Percentiles rank a stretch among this genome's conserved stretches.
phyloP scores from a whole-genome alignment of 164 flowering plant species.

The Vitis rupestris region DNA sequence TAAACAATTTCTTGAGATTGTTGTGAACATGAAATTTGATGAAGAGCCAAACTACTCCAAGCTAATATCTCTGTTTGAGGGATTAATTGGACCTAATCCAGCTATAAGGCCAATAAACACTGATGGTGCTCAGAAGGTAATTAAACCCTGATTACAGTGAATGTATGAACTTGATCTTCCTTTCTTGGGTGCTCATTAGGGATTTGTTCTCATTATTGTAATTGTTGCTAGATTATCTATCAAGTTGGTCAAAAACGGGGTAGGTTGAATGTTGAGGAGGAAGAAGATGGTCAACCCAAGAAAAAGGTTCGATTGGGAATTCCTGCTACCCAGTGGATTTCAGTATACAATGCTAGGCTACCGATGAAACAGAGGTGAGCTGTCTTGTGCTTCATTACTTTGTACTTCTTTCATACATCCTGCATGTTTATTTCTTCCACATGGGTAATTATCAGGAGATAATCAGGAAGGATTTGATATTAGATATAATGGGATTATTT shows the following conservation, averaged over 20 bases:
- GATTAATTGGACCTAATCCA: constrained; percentile 73
- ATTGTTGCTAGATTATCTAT: constrained; percentile 43
- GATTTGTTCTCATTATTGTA: background rate
- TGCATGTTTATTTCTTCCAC: background rate
- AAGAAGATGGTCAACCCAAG: constrained; percentile 72
- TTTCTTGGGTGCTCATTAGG: background rate
- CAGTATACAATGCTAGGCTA: constrained; percentile 73
- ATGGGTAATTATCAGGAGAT: background rate
- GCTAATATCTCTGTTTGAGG: constrained; percentile 71
- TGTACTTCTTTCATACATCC: background rate
- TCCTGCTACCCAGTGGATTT: constrained; percentile 93
- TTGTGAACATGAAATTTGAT: constrained; percentile 89
- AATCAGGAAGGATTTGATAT: no score
- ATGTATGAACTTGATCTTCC: background rate
- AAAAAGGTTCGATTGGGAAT: constrained; percentile 86
- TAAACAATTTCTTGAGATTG: constrained; percentile 76
- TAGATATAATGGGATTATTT: no score
- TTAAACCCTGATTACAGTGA: background rate
- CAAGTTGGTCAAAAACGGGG: constrained; percentile 92
- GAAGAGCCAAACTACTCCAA: constrained; percentile 89
- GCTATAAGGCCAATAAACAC: constrained; percentile 80
- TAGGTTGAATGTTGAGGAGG: constrained; percentile 66
- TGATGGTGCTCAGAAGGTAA: constrained; percentile 90
- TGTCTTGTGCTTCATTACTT: background rate
- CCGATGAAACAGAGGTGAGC: constrained; percentile 87